Percentiles rank a stretch among this genome's conserved stretches.
phyloP scores from a whole-genome alignment of 1,284 basidiomycete genomes.

The Rhodotorula sp. region DNA sequence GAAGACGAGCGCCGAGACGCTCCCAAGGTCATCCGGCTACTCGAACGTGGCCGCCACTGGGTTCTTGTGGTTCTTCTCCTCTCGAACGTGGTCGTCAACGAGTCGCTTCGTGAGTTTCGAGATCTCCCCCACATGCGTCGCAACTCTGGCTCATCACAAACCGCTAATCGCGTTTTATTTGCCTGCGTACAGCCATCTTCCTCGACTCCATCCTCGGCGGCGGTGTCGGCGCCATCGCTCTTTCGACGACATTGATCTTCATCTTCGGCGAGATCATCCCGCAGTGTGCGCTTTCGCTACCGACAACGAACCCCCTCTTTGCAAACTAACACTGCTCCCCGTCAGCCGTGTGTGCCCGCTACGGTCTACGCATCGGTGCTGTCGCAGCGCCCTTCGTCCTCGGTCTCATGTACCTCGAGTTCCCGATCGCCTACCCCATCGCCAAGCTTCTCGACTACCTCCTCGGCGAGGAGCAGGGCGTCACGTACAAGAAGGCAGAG shows the following conservation, averaged over 20 bases:
- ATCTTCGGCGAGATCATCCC: slow-evolving; percentile 44
- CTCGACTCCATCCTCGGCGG: slow-evolving; percentile 70
- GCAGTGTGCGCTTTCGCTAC: slow-evolving; percentile 57
- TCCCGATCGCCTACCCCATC: slow-evolving; percentile 78
- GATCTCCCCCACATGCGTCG: not conserved
- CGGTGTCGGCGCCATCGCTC: slow-evolving; percentile 32
- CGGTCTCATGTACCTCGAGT: slow-evolving; percentile 55
- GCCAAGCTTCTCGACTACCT: slow-evolving; percentile 80
- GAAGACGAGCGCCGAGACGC: slow-evolving; percentile 46
- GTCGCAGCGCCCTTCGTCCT: slow-evolving; percentile 77
- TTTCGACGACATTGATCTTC: slow-evolving; percentile 41
- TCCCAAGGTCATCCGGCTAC: slow-evolving; percentile 50
- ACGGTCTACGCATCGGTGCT: slow-evolving; percentile 88
- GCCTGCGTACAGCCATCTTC: slow-evolving; percentile 68
- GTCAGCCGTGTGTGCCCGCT: slow-evolving; percentile 71
- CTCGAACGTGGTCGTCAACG: slow-evolving; percentile 55
- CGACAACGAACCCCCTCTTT: no score
- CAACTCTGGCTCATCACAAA: not conserved
- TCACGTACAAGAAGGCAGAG: slow-evolving; percentile 45
- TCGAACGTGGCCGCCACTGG: slow-evolving; percentile 51
- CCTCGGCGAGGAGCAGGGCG: slow-evolving; percentile 66
- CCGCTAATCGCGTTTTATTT: not conserved
- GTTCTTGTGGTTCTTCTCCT: slow-evolving; percentile 50
- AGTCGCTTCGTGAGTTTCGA: slow-evolving; percentile 37
- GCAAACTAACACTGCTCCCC: slow-evolving; percentile 14